A percentile compares a stretch with the other conserved stretches of the same genome.
These are phyloP conservation scores for Tephrocybe sp. DNA, from an alignment of 768 basidiomycete genomes.

Conservation along the genomic window DNA sequence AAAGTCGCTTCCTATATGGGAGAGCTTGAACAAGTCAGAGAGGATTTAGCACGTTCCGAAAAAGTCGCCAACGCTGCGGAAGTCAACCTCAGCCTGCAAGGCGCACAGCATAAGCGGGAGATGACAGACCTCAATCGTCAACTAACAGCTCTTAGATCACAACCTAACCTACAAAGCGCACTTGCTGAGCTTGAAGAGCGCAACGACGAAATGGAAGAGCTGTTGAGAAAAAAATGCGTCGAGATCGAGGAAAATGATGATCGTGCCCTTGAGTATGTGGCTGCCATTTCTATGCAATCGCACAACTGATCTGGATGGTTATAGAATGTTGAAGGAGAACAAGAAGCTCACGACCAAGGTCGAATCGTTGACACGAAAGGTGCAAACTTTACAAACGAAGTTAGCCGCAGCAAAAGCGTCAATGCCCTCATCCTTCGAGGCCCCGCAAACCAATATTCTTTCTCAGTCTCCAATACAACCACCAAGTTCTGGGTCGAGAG, in stretches of 20 bases:
- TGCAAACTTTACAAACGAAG: constrained; percentile 70
- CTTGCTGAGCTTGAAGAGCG: constrained; percentile 65
- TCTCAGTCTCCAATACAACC: constrained; percentile 13
- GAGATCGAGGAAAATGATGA: constrained; percentile 89
- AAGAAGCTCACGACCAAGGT: constrained; percentile 73
- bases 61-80: constrained; percentile 62
- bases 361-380: constrained; percentile 70
- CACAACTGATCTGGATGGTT: background rate
- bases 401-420: constrained; percentile 53
- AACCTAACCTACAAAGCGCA: constrained; percentile 54
- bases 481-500: constrained; percentile 4
- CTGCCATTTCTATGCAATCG: constrained; percentile 4
- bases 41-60: constrained; percentile 51
- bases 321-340: constrained; percentile 76
- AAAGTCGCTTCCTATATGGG: constrained; percentile 37
- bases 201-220: constrained; percentile 74
- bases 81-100: constrained; percentile 63
- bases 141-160: constrained; percentile 48
- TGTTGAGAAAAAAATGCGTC: constrained; percentile 63
- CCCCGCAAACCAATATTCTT: constrained; percentile 10
- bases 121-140: constrained; percentile 58
- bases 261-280: constrained; percentile 69
- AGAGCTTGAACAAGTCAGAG: constrained; percentile 40
- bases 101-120: constrained; percentile 67
- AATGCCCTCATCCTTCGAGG: constrained; percentile 17